Percentiles rank a stretch among this genome's conserved stretches.
These are phyloP conservation scores for Fusarium sp. DNA, from an alignment of 2,329 filamentous ascomycete species.

Conservation along the genomic window DNA sequence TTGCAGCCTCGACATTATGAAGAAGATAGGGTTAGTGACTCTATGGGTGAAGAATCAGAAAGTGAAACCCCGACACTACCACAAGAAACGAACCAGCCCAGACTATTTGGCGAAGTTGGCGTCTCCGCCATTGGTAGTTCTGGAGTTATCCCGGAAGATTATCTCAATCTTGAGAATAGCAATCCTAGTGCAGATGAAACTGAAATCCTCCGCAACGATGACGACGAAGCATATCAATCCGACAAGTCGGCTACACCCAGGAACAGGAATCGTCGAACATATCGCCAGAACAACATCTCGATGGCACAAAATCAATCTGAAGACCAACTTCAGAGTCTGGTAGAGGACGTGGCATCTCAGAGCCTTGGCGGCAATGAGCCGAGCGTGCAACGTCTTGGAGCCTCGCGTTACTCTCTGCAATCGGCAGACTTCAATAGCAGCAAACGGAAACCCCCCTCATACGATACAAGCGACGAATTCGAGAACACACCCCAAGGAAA, in stretches of 20 bases:
- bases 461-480: constrained; percentile 66
- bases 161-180: constrained; percentile 62
- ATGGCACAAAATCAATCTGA: constrained; percentile 59
- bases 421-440: constrained; percentile 61
- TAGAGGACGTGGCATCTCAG: constrained; percentile 66
- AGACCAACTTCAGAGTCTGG: constrained; percentile 64
- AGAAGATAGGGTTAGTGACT: constrained; percentile 57
- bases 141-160: constrained; percentile 61
- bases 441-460: constrained; percentile 65
- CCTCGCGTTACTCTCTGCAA: constrained; percentile 44
- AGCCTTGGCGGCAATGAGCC: constrained; percentile 64
- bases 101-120: constrained; percentile 68
- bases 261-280: constrained; percentile 41
- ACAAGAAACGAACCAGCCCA: constrained; percentile 56
- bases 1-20: constrained; percentile 56
- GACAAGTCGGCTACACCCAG: constrained; percentile 53
- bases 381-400: constrained; percentile 19
- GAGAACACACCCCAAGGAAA: constrained; percentile 55
- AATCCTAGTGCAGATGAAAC: constrained; percentile 55
- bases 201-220: constrained; percentile 60
- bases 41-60: constrained; percentile 76
- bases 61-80: constrained; percentile 82
- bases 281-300: constrained; percentile 51
- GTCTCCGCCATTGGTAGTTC: constrained; percentile 66
- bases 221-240: constrained; percentile 59